Percentiles rank a stretch among this genome's conserved stretches.
These are phyloP conservation scores for Hyaloperonospora brassicae DNA, from an alignment of 352 stramenopile genomes.

Conservation along the genomic window DNA sequence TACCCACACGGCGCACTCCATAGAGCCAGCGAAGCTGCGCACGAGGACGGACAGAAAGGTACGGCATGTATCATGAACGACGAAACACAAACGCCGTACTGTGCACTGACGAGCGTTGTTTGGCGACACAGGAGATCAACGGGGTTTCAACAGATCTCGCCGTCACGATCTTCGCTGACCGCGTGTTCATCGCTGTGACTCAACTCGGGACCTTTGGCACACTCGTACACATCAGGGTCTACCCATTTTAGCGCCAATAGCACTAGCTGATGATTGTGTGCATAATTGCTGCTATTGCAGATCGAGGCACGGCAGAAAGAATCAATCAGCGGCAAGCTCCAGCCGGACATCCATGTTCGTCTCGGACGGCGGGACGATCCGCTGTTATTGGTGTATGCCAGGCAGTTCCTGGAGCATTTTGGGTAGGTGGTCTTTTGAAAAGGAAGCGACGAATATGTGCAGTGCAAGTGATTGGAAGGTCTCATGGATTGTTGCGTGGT, in stretches of 20 bases:
- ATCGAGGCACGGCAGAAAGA: constrained; percentile 70
- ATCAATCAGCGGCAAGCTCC: constrained; percentile 68
- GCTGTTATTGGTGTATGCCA: constrained; percentile 73
- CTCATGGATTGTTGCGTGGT: background rate
- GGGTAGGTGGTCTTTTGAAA: constrained; percentile 32
- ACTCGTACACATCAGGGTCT: constrained; percentile 28
- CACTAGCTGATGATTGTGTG: background rate
- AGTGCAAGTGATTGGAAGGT: no score
- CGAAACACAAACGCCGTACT: no score
- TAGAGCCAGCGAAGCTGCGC: no score
- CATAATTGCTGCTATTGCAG: constrained; percentile 16
- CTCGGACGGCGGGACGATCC: constrained; percentile 73
- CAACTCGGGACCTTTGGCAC: constrained; percentile 79
- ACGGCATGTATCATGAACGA: no score
- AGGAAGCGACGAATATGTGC: no score
- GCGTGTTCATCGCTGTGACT: constrained; percentile 76
- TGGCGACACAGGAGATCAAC: constrained; percentile 33
- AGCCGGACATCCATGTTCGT: constrained; percentile 68
- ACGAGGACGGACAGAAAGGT: no score
- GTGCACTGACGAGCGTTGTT: no score
- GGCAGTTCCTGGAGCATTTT: constrained; percentile 80
- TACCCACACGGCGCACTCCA: no score
- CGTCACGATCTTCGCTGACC: constrained; percentile 71
- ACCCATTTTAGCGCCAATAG: background rate
- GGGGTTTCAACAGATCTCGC: constrained; percentile 58